phyloP scores from a whole-genome alignment of 2,329 filamentous ascomycete species.

The Teratosphaeria gauchensis region DNA sequence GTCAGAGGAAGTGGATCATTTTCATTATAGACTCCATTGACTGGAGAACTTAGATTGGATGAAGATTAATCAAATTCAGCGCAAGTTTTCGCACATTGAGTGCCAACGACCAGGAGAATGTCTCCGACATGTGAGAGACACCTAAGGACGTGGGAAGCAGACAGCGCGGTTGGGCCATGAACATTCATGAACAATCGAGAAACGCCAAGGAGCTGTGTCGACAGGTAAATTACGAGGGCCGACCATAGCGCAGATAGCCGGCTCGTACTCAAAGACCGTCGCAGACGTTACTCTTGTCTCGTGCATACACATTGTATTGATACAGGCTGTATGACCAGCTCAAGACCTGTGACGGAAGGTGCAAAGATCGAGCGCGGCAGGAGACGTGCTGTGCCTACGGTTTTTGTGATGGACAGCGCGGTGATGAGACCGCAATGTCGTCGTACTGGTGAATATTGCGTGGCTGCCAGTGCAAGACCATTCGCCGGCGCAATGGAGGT shows the following conservation, averaged over 20 bases:
- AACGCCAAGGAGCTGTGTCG: constrained; percentile 10
- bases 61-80: neutral
- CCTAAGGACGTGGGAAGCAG: neutral
- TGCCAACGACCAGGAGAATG: neutral
- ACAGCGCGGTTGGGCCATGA: neutral
- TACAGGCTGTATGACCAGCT: constrained; percentile 15
- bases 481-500: too few relatives aligned
- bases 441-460: neutral
- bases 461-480: neutral
- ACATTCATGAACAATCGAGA: neutral
- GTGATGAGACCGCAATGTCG: neutral
- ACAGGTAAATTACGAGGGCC: constrained; percentile 22
- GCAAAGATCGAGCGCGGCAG: constrained; percentile 22
- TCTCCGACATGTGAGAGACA: neutral
- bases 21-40: neutral
- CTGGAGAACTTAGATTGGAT: neutral
- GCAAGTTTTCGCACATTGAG: neutral
- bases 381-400: constrained; percentile 12
- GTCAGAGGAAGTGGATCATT: neutral
- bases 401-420: neutral
- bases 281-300: constrained; percentile 20
- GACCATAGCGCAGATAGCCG: constrained; percentile 10
- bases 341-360: constrained; percentile 18
- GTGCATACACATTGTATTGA: constrained; percentile 2
- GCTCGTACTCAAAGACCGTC: constrained; percentile 25